Percentiles rank a stretch among this genome's conserved stretches.
Evolutionary conservation across 441 rosid genomes (phyloP).

Genomic region (Corymbia calophylla): DNA sequence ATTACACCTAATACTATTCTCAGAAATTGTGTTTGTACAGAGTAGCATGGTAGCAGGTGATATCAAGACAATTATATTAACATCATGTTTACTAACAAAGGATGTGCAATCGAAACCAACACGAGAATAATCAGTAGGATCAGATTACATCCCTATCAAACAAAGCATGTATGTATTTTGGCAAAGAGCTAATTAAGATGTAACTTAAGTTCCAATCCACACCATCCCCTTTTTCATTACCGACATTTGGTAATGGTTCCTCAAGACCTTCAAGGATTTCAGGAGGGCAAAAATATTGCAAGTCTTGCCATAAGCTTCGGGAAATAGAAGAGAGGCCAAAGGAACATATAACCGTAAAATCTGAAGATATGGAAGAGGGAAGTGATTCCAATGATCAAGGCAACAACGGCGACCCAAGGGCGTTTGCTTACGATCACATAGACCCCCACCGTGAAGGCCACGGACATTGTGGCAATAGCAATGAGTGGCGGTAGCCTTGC

Average conservation of each 20-base stretch:
- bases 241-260: neutral
- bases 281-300: neutral
- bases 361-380: neutral
- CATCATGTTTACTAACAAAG: neutral
- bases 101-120: neutral
- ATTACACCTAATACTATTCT: neutral
- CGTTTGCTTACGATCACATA: neutral
- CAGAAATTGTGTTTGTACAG: neutral
- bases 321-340: no score
- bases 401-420: neutral
- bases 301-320: no score
- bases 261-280: neutral
- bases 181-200: neutral
- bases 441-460: neutral
- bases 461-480: neutral
- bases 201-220: neutral
- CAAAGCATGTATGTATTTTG: neutral
- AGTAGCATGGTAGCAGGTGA: neutral
- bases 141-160: neutral
- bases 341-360: no score
- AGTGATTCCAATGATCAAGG: neutral
- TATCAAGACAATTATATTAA: neutral
- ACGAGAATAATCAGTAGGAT: neutral
- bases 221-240: neutral
- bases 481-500: neutral